Percentiles rank a stretch among this genome's conserved stretches.
Conservation (phyloP, 2,329 filamentous ascomycete species). For the Penicillium sclerotiorum region DNA sequence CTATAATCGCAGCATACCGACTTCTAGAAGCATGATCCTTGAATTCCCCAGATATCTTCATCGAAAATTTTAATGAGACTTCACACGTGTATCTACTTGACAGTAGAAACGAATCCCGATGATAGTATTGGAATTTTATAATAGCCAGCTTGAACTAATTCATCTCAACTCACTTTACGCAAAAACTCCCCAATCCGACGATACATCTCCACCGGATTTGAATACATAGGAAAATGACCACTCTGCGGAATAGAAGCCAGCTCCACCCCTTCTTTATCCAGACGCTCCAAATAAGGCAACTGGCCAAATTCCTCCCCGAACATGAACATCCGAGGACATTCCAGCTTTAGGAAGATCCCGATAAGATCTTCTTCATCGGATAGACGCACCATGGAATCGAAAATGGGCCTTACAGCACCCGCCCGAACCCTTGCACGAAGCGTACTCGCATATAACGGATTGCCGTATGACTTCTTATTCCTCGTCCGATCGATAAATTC, state of each 20-base stretch:
- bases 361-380: constrained; percentile 25
- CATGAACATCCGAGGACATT: constrained; percentile 26
- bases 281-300: constrained; percentile 22
- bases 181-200: constrained; percentile 22
- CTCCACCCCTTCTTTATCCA: constrained; percentile 20
- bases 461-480: constrained; percentile 12
- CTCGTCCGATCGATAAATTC: constrained; percentile 22
- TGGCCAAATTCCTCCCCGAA: constrained; percentile 24
- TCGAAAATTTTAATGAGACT: too few species aligned
- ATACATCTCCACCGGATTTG: constrained; percentile 31
- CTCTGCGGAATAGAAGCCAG: constrained; percentile 24
- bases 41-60: too few species aligned
- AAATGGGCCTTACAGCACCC: constrained; percentile 22
- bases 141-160: background rate
- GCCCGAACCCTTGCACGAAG: constrained; percentile 19
- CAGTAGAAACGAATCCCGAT: too few species aligned
- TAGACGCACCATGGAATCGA: constrained; percentile 28
- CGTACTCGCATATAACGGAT: constrained; percentile 23
- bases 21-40: too few species aligned
- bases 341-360: constrained; percentile 18
- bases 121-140: too few species aligned
- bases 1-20: too few species aligned
- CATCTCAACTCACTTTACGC: background rate
- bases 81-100: too few species aligned
- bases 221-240: constrained; percentile 33